These are phyloP conservation scores for Rhodocollybia butyracea DNA, from an alignment of 768 basidiomycete genomes.

Conservation along the genomic window DNA sequence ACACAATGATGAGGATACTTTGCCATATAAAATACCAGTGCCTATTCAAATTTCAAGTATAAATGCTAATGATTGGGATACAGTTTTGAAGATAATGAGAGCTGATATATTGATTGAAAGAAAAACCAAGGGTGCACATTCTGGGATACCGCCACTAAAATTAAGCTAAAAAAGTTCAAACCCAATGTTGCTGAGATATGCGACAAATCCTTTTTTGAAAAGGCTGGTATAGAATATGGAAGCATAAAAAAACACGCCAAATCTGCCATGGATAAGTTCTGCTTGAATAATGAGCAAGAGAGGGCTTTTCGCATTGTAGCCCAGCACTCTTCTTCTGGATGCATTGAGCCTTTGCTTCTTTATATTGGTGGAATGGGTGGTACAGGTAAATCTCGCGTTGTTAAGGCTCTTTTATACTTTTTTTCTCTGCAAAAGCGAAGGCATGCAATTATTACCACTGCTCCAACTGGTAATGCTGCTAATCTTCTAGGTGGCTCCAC, in stretches of 20 bases:
- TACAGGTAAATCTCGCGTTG: conserved; percentile 29
- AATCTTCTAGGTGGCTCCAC: conserved; percentile 20
- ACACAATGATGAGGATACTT: neutral
- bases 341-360: conserved; percentile 24
- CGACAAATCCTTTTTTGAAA: conserved; percentile 23
- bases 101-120: neutral
- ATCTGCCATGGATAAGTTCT: conserved; percentile 11
- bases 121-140: neutral
- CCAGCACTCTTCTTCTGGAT: conserved; percentile 16
- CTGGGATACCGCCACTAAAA: neutral
- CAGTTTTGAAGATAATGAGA: neutral
- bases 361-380: conserved; percentile 32
- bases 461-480: conserved; percentile 23
- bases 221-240: neutral
- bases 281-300: conserved; percentile 26
- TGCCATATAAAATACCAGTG: neutral
- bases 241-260: conserved; percentile 1
- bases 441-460: conserved; percentile 13
- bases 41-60: neutral
- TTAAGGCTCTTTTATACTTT: conserved; percentile 21
- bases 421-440: conserved; percentile 15
- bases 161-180: neutral
- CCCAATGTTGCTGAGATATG: conserved; percentile 15
- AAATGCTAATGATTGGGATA: neutral
- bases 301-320: conserved; percentile 27